Conservation (phyloP, 805 yeast genomes). For the Trichomonascus vanleenenianus region DNA sequence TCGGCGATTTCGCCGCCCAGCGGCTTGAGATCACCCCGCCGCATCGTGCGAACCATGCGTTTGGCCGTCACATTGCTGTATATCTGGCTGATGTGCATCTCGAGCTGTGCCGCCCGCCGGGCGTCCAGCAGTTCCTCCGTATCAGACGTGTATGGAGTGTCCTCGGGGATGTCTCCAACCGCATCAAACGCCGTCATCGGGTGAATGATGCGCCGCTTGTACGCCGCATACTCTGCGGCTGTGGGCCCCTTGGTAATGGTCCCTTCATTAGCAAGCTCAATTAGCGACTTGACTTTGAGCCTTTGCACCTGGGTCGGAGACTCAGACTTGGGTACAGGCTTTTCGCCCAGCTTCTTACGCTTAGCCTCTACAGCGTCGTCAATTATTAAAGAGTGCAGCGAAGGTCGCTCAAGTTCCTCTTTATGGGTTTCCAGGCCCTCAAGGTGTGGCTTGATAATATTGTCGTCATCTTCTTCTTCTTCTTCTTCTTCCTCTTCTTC, state of each 20-base stretch:
- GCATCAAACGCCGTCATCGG: constrained; percentile 41
- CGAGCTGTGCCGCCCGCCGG: constrained; percentile 46
- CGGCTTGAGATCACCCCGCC: constrained; percentile 59
- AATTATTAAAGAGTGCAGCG: neutral
- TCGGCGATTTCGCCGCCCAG: constrained; percentile 22
- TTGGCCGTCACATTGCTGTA: constrained; percentile 46
- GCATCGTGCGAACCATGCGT: constrained; percentile 60
- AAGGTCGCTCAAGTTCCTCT: neutral
- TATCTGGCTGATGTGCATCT: constrained; percentile 47
- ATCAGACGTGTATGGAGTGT: constrained; percentile 60
- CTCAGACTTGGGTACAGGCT: constrained; percentile 15
- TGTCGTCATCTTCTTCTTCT: constrained; percentile 21
- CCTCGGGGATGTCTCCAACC: constrained; percentile 17
- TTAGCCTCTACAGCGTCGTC: neutral
- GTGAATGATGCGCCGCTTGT: constrained; percentile 52
- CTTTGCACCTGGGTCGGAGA: constrained; percentile 9
- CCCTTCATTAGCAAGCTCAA: constrained; percentile 5
- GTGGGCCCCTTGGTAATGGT: constrained; percentile 17
- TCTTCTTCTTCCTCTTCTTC: constrained; percentile 55
- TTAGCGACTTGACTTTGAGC: constrained; percentile 19
- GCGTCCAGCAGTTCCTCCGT: constrained; percentile 57
- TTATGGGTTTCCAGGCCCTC: neutral
- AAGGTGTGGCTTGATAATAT: constrained; percentile 3
- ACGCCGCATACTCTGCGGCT: constrained; percentile 48
- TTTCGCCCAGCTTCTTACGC: constrained; percentile 2